Evolutionary conservation across 2,329 filamentous ascomycete species (phyloP).

Genomic region (Bimuria novae-zelandiae): DNA sequence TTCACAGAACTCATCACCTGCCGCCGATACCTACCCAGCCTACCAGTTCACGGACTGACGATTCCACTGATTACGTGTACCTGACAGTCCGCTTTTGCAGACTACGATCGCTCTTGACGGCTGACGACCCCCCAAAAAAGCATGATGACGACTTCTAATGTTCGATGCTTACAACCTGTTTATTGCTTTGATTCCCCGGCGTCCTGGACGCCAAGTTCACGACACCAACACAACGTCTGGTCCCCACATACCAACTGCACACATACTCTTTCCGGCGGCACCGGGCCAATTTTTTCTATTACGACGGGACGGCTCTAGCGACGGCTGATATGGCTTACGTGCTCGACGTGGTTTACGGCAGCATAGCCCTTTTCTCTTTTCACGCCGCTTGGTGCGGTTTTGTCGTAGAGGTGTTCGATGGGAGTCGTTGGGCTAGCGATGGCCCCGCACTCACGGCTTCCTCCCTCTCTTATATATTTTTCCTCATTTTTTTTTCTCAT

Average conservation of each 20-base stretch:
- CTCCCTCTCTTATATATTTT: constrained; percentile 7
- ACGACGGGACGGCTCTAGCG: constrained; percentile 19
- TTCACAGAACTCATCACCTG: constrained; percentile 33
- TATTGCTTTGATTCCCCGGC: constrained; percentile 45
- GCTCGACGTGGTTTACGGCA: constrained; percentile 25
- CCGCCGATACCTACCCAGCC: constrained; percentile 25
- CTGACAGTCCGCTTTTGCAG: constrained; percentile 28
- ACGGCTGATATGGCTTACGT: constrained; percentile 36
- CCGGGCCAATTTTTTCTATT: constrained; percentile 32
- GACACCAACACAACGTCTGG: constrained; percentile 22
- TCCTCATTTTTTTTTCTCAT: constrained; percentile 22
- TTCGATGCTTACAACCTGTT: constrained; percentile 31
- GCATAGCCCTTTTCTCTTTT: background rate
- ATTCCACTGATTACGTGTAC: constrained; percentile 39
- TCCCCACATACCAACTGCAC: constrained; percentile 31
- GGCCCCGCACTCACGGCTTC: constrained; percentile 3
- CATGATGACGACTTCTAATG: constrained; percentile 30
- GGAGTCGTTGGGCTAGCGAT: background rate
- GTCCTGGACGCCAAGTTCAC: constrained; percentile 41
- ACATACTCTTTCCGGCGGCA: constrained; percentile 34
- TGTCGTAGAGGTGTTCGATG: background rate
- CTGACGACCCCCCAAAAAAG: constrained; percentile 39
- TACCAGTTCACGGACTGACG: constrained; percentile 33
- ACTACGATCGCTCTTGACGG: constrained; percentile 34
- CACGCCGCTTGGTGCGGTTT: background rate